Base-by-base conservation (phyloP, 129 eudicot species). In the Smallanthus sonchifolius region DNA sequence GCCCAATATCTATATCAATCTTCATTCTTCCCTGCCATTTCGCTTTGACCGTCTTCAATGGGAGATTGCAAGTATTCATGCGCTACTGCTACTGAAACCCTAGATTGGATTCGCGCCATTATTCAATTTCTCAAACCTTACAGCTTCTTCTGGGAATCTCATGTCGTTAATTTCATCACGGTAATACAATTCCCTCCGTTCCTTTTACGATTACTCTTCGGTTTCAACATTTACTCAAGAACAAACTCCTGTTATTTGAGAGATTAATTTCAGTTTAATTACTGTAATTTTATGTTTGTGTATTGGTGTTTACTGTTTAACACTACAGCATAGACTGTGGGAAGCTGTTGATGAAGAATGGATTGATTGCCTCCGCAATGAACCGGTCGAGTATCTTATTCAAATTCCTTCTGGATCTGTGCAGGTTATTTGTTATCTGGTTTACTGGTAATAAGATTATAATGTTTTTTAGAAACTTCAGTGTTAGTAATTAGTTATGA, bases 301-400 rank as follows among this genome's bases (percentile, higher is more conserved):
- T 56, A 9, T 35, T 62, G 36, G 7, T n/a, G n/a, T n/a, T n/a
- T 24, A 24, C 30, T 56, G 51, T 42, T 47, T 10, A 48, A 24
- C 14, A 0, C 16, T 40, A 34, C 86, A 91, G 97, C 92, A 92
- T 86, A 82, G 86, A 62, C 79, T 87, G 6, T 92, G 98, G 97
- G 92, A 92, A 90, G 81, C 86, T 72, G 91, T 92, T 52, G 96
- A 92, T 72, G 38, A 79, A 57, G 92, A 92, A 37, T 92, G 98
- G 98, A 86, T 92, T 83, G 85, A 87, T 66, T 89, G 87, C 81
- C 73, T 92, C 35, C 72, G 82, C 2, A 81, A 75, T 14, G 95
- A 86, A 67, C 81, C 96, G 0, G 88, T 87, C 3, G 89, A 91
- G 60, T 65, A 69, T 82, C 85, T 91, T 63, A 67, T 84, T 65